Percentiles rank a stretch among this genome's conserved stretches.
Conservation (phyloP, 2,329 filamentous ascomycete genomes). For the Cordyceps tenuipes region DNA sequence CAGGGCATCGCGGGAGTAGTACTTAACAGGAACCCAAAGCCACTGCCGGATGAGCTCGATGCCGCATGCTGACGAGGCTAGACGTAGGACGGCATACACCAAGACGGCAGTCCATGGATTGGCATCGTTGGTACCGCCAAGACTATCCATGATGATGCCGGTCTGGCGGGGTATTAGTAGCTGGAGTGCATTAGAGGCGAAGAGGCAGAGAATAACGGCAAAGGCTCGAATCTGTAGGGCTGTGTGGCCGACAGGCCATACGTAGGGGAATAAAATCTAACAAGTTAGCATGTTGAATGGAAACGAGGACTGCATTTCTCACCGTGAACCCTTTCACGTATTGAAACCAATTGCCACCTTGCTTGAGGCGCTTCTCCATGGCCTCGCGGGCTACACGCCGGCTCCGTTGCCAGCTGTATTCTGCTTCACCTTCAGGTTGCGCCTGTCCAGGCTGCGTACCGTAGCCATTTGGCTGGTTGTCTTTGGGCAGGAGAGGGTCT, state of each 20-base stretch:
- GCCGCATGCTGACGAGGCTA: constrained; percentile 47
- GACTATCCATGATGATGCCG: constrained; percentile 66
- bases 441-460: constrained; percentile 30
- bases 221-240: constrained; percentile 59
- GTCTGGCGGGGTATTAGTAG: constrained; percentile 74
- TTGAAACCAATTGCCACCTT: constrained; percentile 67
- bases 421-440: constrained; percentile 32
- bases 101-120: constrained; percentile 45
- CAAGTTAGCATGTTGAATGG: constrained; percentile 1
- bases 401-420: constrained; percentile 46
- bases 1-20: constrained; percentile 46
- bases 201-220: constrained; percentile 58
- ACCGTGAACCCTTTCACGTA: constrained; percentile 67
- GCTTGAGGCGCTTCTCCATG: constrained; percentile 61
- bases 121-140: constrained; percentile 42
- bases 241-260: constrained; percentile 64
- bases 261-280: constrained; percentile 66
- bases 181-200: constrained; percentile 65
- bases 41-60: constrained; percentile 45
- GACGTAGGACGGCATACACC: constrained; percentile 41
- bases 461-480: constrained; percentile 2
- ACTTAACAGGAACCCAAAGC: constrained; percentile 51
- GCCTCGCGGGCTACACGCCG: constrained; percentile 47
- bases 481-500: constrained; percentile 11
- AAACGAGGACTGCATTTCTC: constrained; percentile 16